Conservation (phyloP, 345 rosid genomes). For the Adansonia digitata region DNA sequence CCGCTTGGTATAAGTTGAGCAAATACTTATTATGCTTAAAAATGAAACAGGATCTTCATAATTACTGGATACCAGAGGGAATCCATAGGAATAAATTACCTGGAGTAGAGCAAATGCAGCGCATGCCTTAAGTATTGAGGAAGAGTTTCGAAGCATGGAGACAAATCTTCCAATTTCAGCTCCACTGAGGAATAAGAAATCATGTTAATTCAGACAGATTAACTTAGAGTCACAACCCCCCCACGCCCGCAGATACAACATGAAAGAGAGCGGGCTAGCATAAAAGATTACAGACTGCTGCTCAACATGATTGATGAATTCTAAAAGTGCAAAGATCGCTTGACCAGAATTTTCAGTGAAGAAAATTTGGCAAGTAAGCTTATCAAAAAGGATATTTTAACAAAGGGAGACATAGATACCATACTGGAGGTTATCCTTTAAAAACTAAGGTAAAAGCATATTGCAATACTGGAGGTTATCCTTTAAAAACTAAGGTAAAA, state of each 20-base stretch:
- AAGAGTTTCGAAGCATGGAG: slow-evolving; percentile 59
- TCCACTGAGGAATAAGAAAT: slow-evolving; percentile 36
- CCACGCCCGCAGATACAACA: neutral
- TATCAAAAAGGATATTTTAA: neutral
- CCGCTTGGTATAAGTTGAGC: neutral
- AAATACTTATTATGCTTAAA: neutral
- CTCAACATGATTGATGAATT: neutral
- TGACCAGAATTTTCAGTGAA: neutral
- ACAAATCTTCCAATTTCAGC: slow-evolving; percentile 84
- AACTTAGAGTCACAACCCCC: neutral
- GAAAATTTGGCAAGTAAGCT: neutral
- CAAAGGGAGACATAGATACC: neutral
- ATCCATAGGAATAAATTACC: slow-evolving; percentile 27
- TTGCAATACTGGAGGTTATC: neutral
- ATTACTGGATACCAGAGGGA: neutral
- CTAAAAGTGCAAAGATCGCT: neutral
- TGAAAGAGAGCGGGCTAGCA: neutral
- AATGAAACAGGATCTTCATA: neutral
- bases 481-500: neutral
- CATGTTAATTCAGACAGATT: neutral
- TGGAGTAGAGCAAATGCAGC: slow-evolving; percentile 85
- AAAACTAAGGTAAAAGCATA: neutral
- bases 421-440: neutral
- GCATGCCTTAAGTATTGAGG: slow-evolving; percentile 59
- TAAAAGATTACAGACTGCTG: neutral